Conservation (phyloP, 1,284 basidiomycete species). For the Cryptococcus sp. region DNA sequence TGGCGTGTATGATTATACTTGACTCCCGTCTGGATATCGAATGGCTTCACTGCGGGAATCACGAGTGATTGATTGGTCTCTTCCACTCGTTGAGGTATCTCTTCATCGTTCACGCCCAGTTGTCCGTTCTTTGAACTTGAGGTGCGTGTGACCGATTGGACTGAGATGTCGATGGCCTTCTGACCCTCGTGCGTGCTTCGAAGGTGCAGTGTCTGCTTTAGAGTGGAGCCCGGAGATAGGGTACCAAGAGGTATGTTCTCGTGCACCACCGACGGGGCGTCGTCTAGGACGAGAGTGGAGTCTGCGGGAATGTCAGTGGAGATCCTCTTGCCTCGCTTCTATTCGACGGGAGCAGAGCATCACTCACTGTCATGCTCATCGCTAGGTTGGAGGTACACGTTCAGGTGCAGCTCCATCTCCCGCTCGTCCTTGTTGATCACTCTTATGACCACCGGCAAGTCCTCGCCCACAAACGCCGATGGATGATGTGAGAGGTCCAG, state of each 20-base stretch:
- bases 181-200: conserved; percentile 16
- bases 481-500: conserved; percentile 62
- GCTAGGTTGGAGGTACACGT: conserved; percentile 74
- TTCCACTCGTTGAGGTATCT: conserved; percentile 13
- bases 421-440: conserved; percentile 69
- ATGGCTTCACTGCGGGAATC: conserved; percentile 39
- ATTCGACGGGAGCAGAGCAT: background rate
- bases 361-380: conserved; percentile 71
- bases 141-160: conserved; percentile 17
- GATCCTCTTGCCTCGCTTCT: background rate
- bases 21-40: conserved; percentile 25
- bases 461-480: conserved; percentile 75
- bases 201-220: conserved; percentile 22
- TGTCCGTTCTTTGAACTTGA: background rate
- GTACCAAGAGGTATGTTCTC: conserved; percentile 32
- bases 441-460: conserved; percentile 67
- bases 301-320: background rate
- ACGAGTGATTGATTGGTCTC: conserved; percentile 31
- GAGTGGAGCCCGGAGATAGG: conserved; percentile 17
- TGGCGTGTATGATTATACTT: conserved; percentile 13
- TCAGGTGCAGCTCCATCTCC: conserved; percentile 66
- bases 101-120: background rate
- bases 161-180: conserved; percentile 35
- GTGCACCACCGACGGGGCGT: conserved; percentile 19
- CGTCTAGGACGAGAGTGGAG: background rate